phyloP scores from a whole-genome alignment of 768 basidiomycete genomes.

The Lentinula detonsa region DNA sequence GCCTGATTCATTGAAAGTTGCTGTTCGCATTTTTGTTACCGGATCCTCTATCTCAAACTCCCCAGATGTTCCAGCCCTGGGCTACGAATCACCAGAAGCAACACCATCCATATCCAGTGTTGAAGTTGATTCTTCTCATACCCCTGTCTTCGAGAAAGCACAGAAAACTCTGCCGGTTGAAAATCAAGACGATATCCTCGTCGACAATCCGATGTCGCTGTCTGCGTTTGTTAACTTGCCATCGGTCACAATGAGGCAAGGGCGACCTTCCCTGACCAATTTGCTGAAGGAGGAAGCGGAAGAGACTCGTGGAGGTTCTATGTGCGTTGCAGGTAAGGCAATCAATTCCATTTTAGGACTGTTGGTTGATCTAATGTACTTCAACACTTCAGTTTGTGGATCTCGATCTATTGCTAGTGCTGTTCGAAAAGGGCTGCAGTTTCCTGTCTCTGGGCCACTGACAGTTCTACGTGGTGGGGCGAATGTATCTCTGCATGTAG shows the following conservation, averaged over 20 bases:
- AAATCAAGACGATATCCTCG: neutral
- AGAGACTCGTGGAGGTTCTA: slow-evolving; percentile 10
- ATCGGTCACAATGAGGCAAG: slow-evolving; percentile 3
- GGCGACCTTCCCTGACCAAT: slow-evolving; percentile 16
- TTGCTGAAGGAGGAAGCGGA: slow-evolving; percentile 16
- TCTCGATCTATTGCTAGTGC: slow-evolving; percentile 13
- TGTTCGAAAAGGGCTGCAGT: slow-evolving; percentile 15
- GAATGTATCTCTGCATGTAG: slow-evolving; percentile 30
- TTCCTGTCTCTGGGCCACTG: slow-evolving; percentile 15
- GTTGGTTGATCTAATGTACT: neutral
- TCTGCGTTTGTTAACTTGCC: neutral
- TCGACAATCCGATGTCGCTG: neutral
- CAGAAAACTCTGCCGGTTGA: neutral
- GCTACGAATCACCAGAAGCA: neutral
- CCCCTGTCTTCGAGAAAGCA: neutral
- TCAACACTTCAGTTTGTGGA: slow-evolving; percentile 18
- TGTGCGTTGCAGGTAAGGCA: slow-evolving; percentile 20
- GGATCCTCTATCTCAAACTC: neutral
- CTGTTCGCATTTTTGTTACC: slow-evolving; percentile 24
- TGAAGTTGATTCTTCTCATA: neutral
- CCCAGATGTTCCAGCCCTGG: neutral
- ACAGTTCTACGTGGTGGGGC: slow-evolving; percentile 27
- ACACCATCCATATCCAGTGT: neutral
- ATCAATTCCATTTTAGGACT: neutral
- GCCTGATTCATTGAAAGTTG: slow-evolving; percentile 23